Evolutionary conservation across 2,329 filamentous ascomycete species (phyloP), one percentile per base, ranked within the genome.

Genomic region (Calonectria pseudoturangicola): DNA sequence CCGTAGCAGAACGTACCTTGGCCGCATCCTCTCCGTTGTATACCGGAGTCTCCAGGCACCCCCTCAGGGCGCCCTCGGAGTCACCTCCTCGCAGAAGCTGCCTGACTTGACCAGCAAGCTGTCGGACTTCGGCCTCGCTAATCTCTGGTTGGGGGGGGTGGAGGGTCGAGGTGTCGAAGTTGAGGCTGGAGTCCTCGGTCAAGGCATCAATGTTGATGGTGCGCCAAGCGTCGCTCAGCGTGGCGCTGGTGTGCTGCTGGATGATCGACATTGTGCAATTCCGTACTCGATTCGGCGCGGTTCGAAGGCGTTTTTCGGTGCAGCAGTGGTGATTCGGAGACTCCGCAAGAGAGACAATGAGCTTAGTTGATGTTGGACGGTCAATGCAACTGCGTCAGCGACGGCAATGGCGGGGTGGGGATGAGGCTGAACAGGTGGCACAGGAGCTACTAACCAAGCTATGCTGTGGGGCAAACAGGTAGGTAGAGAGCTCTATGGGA

Each of bases 191-290:
- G 85, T 98, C 96, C 72, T 96, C 95, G 84, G 97, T 94, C 80
- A 98, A 90, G 79, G 93, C 93, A 84, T 98, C 96, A 84, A 98
- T 93, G 89, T 98, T 95, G 89, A 98, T 97, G 77, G 95, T 98
- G 85, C 96, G 94, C 91, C 91, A 93, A 82, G 90, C 89, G 78
- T 93, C 91, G 84, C 86, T 86, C 68, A 93, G 88, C 78, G 91
- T 88, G 69, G 89, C 89, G 72, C 87, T 85, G 64, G 88, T 90
- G 85, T 92, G 89, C 83, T 93, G 90, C 82, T 92, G 91, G 78
- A 92, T 92, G 81, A 93, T 92, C 66, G 91, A 93, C 91, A 93
- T 48, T 69, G 43, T 62, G 68, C 73, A 69, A 50, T 43, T 43
- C 12, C 4, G 28, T 43, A 47, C 58, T 4, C 66, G 12, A 28